phyloP scores from a whole-genome alignment of 371 early-diverging fungal genomes.

The Choanephora cucurbitarum region DNA sequence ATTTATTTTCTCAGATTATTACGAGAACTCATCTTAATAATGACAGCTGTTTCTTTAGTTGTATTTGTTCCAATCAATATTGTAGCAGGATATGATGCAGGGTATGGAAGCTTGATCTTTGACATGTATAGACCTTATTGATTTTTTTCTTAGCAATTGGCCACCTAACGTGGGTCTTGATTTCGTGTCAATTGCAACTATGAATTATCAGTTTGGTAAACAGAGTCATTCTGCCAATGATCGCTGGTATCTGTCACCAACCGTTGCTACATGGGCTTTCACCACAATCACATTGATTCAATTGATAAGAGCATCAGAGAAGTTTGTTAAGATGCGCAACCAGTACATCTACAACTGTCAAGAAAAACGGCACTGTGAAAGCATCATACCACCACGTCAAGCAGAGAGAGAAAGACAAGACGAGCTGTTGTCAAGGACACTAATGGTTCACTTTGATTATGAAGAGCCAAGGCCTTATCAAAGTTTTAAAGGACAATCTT shows the following conservation, averaged over 20 bases:
- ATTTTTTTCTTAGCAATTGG: conserved; percentile 46
- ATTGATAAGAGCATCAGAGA: conserved; percentile 46
- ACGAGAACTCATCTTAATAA: conserved; percentile 51
- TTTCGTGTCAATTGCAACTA: conserved; percentile 37
- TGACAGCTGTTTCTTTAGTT: conserved; percentile 58
- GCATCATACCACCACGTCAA: no score
- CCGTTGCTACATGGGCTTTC: conserved; percentile 56
- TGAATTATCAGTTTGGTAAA: conserved; percentile 34
- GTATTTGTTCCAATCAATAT: conserved; percentile 66
- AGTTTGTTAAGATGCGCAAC: conserved; percentile 53
- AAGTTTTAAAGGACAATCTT: neutral
- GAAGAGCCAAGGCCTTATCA: neutral
- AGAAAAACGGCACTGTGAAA: conserved; percentile 34
- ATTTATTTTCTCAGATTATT: conserved; percentile 68
- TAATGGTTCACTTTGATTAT: conserved; percentile 17
- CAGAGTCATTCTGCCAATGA: conserved; percentile 10
- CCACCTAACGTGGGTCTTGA: conserved; percentile 39
- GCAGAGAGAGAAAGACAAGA: conserved; percentile 35
- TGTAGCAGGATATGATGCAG: conserved; percentile 45
- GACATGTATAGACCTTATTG: neutral
- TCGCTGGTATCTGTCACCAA: conserved; percentile 61
- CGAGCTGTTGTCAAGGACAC: conserved; percentile 16
- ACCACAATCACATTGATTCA: conserved; percentile 49
- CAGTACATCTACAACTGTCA: conserved; percentile 45
- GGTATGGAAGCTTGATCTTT: conserved; percentile 17